Conservation (phyloP, 805 yeast species). For the Zygosaccharomyces lentus region DNA sequence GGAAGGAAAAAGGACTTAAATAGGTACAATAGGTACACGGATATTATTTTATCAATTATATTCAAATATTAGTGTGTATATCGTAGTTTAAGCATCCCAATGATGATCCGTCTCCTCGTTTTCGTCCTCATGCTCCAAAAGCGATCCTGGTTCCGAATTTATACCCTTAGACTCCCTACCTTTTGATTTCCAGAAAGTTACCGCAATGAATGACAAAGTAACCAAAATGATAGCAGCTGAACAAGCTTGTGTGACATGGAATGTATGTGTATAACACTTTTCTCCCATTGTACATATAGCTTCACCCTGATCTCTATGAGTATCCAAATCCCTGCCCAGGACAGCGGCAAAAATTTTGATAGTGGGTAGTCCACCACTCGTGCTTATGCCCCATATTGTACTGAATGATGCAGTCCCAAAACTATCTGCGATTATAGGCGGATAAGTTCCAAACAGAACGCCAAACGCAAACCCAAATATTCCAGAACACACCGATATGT, state of each 20-base stretch:
- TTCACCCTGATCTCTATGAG: conserved; percentile 38
- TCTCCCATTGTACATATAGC: conserved; percentile 44
- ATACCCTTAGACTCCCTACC: background rate
- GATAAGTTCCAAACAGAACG: conserved; percentile 65
- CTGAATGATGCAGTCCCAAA: conserved; percentile 67
- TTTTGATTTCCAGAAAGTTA: conserved; percentile 9
- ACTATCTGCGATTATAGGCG: conserved; percentile 67
- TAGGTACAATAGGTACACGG: background rate
- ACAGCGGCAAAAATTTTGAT: conserved; percentile 51
- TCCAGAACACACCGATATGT: conserved; percentile 48
- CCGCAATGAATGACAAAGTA: conserved; percentile 20
- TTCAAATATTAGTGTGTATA: background rate
- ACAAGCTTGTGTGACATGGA: conserved; percentile 29
- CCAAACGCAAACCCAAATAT: conserved; percentile 67
- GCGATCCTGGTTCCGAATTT: background rate
- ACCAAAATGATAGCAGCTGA: conserved; percentile 20
- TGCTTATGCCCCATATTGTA: conserved; percentile 70
- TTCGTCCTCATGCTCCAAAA: conserved; percentile 1
- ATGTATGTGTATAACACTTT: conserved; percentile 46
- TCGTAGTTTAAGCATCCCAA: background rate
- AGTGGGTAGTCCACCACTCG: conserved; percentile 62
- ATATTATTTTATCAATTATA: background rate
- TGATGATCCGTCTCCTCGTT: background rate
- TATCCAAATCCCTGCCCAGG: conserved; percentile 53
- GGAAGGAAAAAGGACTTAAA: background rate